Base-by-base conservation (phyloP, 148 eudicot species). In the Limonium bicolor region DNA sequence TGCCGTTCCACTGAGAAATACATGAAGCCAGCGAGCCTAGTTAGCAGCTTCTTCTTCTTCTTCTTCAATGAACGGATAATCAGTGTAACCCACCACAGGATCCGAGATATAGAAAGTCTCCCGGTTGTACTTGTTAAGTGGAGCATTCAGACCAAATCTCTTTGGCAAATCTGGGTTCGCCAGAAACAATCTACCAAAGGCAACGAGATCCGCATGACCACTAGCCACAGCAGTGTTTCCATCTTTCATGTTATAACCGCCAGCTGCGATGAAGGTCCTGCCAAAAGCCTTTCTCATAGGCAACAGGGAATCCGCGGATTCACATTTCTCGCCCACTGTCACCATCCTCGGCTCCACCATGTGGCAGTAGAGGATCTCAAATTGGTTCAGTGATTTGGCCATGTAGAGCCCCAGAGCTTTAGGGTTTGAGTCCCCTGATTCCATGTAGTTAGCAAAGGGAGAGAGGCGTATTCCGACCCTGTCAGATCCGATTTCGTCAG, bases 21-120 rank as follows among this genome's bases (percentile, higher is more conserved):
- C n/a, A n/a, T n/a, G n/a, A n/a, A n/a, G n/a, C n/a, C n/a, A n/a
- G n/a, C n/a, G n/a, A n/a, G n/a, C n/a, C n/a, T n/a, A n/a, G n/a
- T n/a, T n/a, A n/a, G n/a, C n/a, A n/a, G n/a, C n/a, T n/a, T n/a
- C n/a, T n/a, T n/a, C n/a, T n/a, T n/a, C n/a, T n/a, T n/a, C n/a
- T n/a, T 41, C 32, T 42, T 70, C 73, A 18, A 70, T 61, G 35
- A 63, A 74, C 3, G 76, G 73, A 33, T 74, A 74, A 58, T 74
- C 76, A 1, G 70, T 70, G 52, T 74, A 74, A 9, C 81, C 80
- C 38, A 74, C 48, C 46, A 74, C 41, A 15, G 76, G 76, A 47
- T 74, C 76, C 0, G 64, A 19, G 14, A 22, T 41, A 21, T 70
- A 74, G 41, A 74, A 70, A 0, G 73, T 70, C 1, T 60, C 63